phyloP scores from a whole-genome alignment of 805 yeast species.

The Kodamaea laetipori region DNA sequence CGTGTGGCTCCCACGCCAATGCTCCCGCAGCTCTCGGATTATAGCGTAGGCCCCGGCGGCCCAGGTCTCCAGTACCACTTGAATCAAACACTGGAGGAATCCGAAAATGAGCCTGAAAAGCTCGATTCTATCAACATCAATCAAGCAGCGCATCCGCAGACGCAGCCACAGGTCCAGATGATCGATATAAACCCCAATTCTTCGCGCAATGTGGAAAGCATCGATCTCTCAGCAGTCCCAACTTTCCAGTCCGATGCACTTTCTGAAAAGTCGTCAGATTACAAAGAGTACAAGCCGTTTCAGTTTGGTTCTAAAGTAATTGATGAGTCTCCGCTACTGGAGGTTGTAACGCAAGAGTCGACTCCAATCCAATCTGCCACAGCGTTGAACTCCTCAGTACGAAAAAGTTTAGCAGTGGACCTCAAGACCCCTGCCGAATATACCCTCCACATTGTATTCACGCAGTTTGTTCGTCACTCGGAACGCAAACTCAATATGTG shows the following conservation, averaged over 20 bases:
- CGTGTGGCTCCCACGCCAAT: conserved; percentile 8
- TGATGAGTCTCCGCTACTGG: background rate
- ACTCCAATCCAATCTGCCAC: background rate
- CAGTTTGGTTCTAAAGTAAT: background rate
- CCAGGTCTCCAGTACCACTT: background rate
- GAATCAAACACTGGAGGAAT: background rate
- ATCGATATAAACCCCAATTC: too few relatives aligned
- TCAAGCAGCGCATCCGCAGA: background rate
- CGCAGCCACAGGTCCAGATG: too few relatives aligned
- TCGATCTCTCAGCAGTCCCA: conserved; percentile 1
- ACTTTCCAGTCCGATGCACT: conserved; percentile 3
- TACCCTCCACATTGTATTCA: conserved; percentile 89
- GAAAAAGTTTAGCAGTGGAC: background rate
- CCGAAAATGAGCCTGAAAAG: background rate
- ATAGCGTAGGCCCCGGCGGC: background rate
- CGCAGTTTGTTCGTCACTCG: conserved; percentile 92
- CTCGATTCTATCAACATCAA: too few relatives aligned
- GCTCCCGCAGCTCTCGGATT: background rate
- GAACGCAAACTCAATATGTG: conserved; percentile 83
- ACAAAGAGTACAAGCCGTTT: background rate
- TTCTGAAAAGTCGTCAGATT: background rate
- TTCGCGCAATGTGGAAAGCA: background rate
- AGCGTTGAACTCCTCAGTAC: background rate
- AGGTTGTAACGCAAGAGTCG: background rate
- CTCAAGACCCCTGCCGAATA: conserved; percentile 78